A percentile compares a stretch with the other conserved stretches of the same genome.
Evolutionary conservation across 169 alveolate species (phyloP).

Genomic region (Plasmodium sp.): DNA sequence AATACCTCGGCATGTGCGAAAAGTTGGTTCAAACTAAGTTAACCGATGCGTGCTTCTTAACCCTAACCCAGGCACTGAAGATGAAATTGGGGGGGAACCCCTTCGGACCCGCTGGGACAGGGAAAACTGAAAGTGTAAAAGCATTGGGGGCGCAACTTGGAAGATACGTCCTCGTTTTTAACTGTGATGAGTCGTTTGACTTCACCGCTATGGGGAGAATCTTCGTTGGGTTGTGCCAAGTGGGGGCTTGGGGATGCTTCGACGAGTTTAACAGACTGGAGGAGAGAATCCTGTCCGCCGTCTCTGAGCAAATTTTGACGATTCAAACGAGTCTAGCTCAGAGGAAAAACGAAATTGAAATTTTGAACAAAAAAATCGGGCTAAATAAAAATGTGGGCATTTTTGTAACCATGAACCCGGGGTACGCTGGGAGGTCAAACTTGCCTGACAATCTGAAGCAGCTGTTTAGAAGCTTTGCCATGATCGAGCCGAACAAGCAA

Average conservation of each 20-base stretch:
- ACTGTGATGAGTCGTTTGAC: constrained; percentile 99
- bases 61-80: constrained; percentile 97
- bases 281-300: constrained; percentile 97
- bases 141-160: constrained; percentile 98
- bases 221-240: constrained; percentile 95
- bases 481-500: constrained; percentile 93
- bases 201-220: constrained; percentile 97
- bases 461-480: constrained; percentile 94
- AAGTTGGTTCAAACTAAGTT: constrained; percentile 98
- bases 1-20: constrained; percentile 97
- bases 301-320: constrained; percentile 94
- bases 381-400: constrained; percentile 95
- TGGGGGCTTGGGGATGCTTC: constrained; percentile 99
- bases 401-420: constrained; percentile 99
- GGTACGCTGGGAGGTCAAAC: constrained; percentile 98
- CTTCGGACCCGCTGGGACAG: constrained; percentile 99
- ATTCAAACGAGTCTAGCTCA: constrained; percentile 94
- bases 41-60: constrained; percentile 98
- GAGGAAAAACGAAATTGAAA: constrained; percentile 86
- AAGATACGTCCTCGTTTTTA: constrained; percentile 96
- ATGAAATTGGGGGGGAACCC: constrained; percentile 98
- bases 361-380: constrained; percentile 89
- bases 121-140: constrained; percentile 99
- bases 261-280: constrained; percentile 98
- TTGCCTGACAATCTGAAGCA: constrained; percentile 97